phyloP scores from a whole-genome alignment of 1,284 basidiomycete genomes.

The Chondrostereum purpureum region DNA sequence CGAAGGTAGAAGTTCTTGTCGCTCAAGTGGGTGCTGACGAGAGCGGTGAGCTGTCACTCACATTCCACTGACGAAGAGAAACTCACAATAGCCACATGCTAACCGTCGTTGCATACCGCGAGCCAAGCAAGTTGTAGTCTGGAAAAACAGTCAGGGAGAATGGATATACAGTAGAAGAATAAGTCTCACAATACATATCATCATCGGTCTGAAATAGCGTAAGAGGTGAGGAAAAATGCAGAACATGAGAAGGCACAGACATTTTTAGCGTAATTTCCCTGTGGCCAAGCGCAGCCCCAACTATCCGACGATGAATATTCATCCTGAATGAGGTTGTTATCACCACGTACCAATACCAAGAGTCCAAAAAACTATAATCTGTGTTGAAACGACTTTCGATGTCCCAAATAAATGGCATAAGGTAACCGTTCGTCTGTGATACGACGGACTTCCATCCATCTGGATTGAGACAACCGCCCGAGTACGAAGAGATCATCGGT shows the following conservation, averaged over 20 bases:
- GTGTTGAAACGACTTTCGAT: conserved; percentile 30
- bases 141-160: background rate
- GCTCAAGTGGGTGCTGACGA: conserved; percentile 25
- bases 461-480: conserved; percentile 32
- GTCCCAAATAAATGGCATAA: conserved; percentile 40
- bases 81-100: conserved; percentile 32
- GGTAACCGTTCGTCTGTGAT: conserved; percentile 29
- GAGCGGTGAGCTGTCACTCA: background rate
- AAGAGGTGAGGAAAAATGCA: conserved; percentile 10
- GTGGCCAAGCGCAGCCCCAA: conserved; percentile 43
- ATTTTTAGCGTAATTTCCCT: conserved; percentile 30
- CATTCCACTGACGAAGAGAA: background rate
- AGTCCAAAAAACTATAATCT: conserved; percentile 30
- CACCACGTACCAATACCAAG: conserved; percentile 37
- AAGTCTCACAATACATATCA: conserved; percentile 33
- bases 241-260: conserved; percentile 19
- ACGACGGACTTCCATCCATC: conserved; percentile 33
- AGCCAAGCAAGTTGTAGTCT: conserved; percentile 35
- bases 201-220: conserved; percentile 23
- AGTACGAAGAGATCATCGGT: conserved; percentile 34
- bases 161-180: background rate
- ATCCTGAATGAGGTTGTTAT: background rate
- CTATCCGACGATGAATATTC: conserved; percentile 16
- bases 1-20: conserved; percentile 37
- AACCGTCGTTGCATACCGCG: conserved; percentile 34